Evolutionary conservation across 2,329 filamentous ascomycete genomes (phyloP), one percentile per base, ranked within the genome.

Genomic region (Xylariaceae sp.): DNA sequence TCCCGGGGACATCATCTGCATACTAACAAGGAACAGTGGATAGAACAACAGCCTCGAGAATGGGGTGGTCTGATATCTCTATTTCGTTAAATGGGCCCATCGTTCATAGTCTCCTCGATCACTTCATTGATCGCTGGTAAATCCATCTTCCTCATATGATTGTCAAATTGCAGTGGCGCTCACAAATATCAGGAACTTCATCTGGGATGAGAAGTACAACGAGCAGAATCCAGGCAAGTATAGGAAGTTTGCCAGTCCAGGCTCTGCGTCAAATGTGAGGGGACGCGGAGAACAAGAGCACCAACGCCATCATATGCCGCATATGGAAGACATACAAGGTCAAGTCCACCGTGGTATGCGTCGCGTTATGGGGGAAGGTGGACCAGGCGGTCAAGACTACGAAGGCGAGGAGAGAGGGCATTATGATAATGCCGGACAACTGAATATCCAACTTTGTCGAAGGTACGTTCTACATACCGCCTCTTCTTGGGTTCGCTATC

Each of bases 21-120:
- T n/a, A 36, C n/a, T 35, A 35, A 44, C 9, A 12, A n/a, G 2
- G 2, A 15, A 5, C 43, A 80, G 76, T 96, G 17, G 87, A 95
- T 61, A 81, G 91, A 44, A 85, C 83, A 11, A 82, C 83, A 62
- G 88, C 77, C 68, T 89, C 88, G 2, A 81, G 91, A 52, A 96
- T 96, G 90, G 90, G 90, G 17, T 96, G 91, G 91, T 89, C 87
- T 12, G 91, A 96, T 68, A 81, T 96, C 51, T 85, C 87, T 11
- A 75, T 96, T 48, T 90, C 83, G 58, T 67, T 96, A 49, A 78
- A 77, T 12, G 90, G 90, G 0, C 84, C 85, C 0, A 86, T 89
- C 10, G 85, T 92, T 0, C 75, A 85, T 54, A 90, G 88, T 66
- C 74, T 96, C 31, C 75, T 83, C 31, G 78, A 80, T 5, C 90